Percentiles rank a stretch among this genome's conserved stretches.
phyloP scores from a whole-genome alignment of 2,329 filamentous ascomycete species.

The Aureobasidium subglaciale region DNA sequence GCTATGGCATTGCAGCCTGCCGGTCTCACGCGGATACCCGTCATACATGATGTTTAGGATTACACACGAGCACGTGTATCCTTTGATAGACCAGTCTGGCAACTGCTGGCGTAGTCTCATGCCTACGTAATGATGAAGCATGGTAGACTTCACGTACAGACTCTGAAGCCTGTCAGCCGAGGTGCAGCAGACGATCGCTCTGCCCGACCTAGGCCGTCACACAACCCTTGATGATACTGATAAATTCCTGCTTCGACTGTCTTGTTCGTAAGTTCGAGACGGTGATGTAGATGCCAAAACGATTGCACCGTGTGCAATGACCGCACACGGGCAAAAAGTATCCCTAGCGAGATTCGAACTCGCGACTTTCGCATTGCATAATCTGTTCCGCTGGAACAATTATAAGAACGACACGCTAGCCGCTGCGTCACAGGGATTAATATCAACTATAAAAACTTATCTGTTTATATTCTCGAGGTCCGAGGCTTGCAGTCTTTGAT shows the following conservation, averaged over 20 bases:
- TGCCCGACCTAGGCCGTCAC: too few species aligned
- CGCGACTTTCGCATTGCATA: constrained; percentile 15
- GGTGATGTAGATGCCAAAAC: too few species aligned
- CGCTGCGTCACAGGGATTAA: constrained; percentile 14
- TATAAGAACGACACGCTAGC: constrained; percentile 45
- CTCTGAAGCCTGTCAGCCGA: background rate
- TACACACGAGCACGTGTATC: background rate
- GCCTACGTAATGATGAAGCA: background rate
- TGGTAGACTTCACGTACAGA: too few species aligned
- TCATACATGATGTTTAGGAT: background rate
- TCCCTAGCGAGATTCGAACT: constrained; percentile 16
- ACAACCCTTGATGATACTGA: too few species aligned
- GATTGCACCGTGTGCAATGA: too few species aligned
- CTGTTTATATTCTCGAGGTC: background rate
- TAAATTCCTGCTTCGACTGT: too few species aligned
- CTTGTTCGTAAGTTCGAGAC: too few species aligned
- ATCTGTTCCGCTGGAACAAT: constrained; percentile 9
- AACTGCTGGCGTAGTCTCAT: background rate
- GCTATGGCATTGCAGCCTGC: background rate
- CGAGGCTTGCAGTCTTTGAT: too few species aligned
- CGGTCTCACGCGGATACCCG: constrained; percentile 7
- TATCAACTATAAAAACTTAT: background rate
- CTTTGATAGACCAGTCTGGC: background rate
- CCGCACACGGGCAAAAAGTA: background rate
- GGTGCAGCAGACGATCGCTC: too few species aligned